Conservation (phyloP, 768 basidiomycete genomes). For the Chalciporus sphaerocephalus region DNA sequence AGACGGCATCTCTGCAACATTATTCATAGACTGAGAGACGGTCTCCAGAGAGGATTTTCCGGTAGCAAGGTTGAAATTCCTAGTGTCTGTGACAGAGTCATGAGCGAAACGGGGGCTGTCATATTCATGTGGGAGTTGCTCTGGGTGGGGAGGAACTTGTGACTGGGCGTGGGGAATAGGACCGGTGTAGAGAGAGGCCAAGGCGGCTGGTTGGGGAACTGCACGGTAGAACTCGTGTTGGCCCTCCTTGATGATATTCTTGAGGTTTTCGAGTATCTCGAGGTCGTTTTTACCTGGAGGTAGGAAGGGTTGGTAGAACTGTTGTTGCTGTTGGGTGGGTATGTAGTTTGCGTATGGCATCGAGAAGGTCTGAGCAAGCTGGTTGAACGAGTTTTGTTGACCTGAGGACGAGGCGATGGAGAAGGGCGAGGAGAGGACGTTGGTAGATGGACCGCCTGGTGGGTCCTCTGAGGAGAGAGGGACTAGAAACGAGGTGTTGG, state of each 20-base stretch:
- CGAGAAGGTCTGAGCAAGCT: slow-evolving; percentile 33
- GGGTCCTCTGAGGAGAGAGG: slow-evolving; percentile 52
- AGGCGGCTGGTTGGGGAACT: slow-evolving; percentile 57
- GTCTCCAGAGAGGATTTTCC: slow-evolving; percentile 9
- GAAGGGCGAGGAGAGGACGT: slow-evolving; percentile 37
- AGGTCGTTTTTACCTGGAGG: slow-evolving; percentile 63
- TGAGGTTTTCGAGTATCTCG: slow-evolving; percentile 71
- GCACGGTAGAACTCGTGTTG: slow-evolving; percentile 73
- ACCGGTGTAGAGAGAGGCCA: slow-evolving; percentile 64
- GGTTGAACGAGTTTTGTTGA: slow-evolving; percentile 28
- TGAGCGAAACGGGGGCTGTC: slow-evolving; percentile 7
- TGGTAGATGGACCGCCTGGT: slow-evolving; percentile 20
- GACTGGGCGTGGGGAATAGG: slow-evolving; percentile 29
- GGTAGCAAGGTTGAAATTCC: slow-evolving; percentile 2
- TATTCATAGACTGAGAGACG: slow-evolving; percentile 22
- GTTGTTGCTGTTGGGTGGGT: slow-evolving; percentile 26
- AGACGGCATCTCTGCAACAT: slow-evolving; percentile 30
- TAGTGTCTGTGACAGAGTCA: slow-evolving; percentile 13
- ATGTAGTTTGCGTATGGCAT: slow-evolving; percentile 37
- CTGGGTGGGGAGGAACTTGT: slow-evolving; percentile 34
- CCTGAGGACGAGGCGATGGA: slow-evolving; percentile 34
- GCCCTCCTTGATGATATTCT: slow-evolving; percentile 62
- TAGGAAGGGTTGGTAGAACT: slow-evolving; percentile 29
- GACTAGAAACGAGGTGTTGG: slow-evolving; percentile 50
- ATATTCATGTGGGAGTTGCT: slow-evolving; percentile 29